These are phyloP conservation scores for Annulohypoxylon maeteangense DNA, from an alignment of 495 filamentous ascomycete species.

Conservation along the genomic window DNA sequence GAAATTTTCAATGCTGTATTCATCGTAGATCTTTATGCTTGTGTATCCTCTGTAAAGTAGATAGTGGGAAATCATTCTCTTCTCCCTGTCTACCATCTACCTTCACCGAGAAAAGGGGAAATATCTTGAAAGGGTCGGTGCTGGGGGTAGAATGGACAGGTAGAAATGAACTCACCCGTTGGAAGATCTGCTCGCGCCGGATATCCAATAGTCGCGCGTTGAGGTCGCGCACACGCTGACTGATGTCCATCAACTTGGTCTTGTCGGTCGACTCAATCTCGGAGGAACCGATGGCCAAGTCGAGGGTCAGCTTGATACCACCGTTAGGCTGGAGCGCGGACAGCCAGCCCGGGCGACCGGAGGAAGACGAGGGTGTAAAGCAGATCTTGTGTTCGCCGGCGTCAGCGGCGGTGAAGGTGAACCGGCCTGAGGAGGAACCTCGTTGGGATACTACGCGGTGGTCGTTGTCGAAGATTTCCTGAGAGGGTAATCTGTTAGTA, in stretches of 20 bases:
- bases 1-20: neutral
- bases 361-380: slow-evolving; percentile 79
- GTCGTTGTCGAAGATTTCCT: slow-evolving; percentile 97
- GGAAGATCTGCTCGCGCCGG: slow-evolving; percentile 92
- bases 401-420: slow-evolving; percentile 96
- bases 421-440: slow-evolving; percentile 78
- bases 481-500: neutral
- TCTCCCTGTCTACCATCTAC: neutral
- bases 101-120: neutral
- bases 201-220: slow-evolving; percentile 91
- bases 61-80: neutral
- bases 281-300: slow-evolving; percentile 94
- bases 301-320: slow-evolving; percentile 83
- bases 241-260: slow-evolving; percentile 91
- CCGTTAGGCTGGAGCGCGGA: slow-evolving; percentile 69
- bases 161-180: slow-evolving; percentile 72
- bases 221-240: slow-evolving; percentile 87
- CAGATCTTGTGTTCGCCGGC: slow-evolving; percentile 94
- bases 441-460: slow-evolving; percentile 92
- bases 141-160: slow-evolving; percentile 1
- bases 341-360: slow-evolving; percentile 74
- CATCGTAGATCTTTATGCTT: neutral
- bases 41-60: neutral
- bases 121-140: no score
- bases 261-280: slow-evolving; percentile 95